Percentiles rank a stretch among this genome's conserved stretches.
Evolutionary conservation across 345 rosid genomes (phyloP).

Genomic region (Populus alba): DNA sequence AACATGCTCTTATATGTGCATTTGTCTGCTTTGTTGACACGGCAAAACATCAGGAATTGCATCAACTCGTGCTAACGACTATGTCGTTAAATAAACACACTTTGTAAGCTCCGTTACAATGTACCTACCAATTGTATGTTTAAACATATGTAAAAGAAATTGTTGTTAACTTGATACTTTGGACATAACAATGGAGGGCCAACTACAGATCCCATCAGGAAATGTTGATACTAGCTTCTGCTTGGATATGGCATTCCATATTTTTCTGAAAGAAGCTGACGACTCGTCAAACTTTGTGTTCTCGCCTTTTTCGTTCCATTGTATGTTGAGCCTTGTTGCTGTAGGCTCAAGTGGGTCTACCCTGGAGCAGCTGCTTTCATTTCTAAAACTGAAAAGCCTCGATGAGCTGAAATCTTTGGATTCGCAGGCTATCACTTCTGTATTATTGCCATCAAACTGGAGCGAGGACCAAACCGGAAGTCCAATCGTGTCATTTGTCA

Average conservation of each 20-base stretch:
- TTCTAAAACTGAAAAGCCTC: neutral
- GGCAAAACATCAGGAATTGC: too few species aligned
- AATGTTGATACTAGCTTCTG: constrained; percentile 1
- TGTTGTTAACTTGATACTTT: neutral
- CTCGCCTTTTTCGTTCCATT: constrained; percentile 23
- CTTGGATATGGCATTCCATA: constrained; percentile 2
- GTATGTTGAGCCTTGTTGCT: constrained; percentile 18
- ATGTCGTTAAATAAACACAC: neutral
- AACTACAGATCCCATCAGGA: neutral
- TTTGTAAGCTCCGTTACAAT: neutral
- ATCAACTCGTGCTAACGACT: too few species aligned
- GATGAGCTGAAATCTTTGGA: constrained; percentile 5
- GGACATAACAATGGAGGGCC: constrained; percentile 1
- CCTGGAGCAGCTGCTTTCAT: constrained; percentile 8
- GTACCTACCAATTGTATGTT: neutral
- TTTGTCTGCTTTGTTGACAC: too few species aligned
- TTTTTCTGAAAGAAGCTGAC: constrained; percentile 4
- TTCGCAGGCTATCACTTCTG: neutral
- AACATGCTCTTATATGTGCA: too few species aligned
- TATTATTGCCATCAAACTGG: neutral
- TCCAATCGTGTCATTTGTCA: constrained; percentile 14
- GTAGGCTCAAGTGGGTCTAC: constrained; percentile 20
- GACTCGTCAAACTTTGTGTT: constrained; percentile 16
- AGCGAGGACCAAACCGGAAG: neutral
- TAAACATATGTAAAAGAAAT: neutral